Base-by-base conservation (phyloP, 768 basidiomycete genomes). In the Leucosporidium creatinivorum region DNA sequence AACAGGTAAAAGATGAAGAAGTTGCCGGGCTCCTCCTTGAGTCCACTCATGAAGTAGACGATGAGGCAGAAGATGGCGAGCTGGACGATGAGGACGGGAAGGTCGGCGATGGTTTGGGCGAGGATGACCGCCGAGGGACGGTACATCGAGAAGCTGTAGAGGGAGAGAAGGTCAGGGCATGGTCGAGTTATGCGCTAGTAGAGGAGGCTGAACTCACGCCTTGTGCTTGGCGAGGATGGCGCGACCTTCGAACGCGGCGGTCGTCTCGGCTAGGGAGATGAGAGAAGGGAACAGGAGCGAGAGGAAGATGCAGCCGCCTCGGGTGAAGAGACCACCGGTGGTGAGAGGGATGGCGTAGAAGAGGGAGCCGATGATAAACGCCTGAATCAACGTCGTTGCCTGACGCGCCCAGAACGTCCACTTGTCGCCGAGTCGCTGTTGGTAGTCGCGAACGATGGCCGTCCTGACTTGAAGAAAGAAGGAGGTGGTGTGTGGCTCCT, bases 271-370 rank as follows among this genome's bases (percentile, higher is more conserved):
- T 78, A 79, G 79, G 1, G 87, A 87, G 72, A 88, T 85, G 61
- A 89, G 80, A 75, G 84, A 84, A 58, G 69, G 69, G 69, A 74
- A 74, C 73, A 61, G 75, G 39, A 44, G 39, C 39, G 39, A 44
- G 13, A 44, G 39, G 39, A 44, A 44, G 39, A 44, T 26, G 50
- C 21, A 26, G 5, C 50, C 83, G 56, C 89, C 90, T 69, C 91
- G 85, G 28, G 91, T 91, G 79, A 96, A 96, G 0, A 87, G 89
- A 47, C 92, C 92, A 50, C 83, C 82, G 9, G 91, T 87, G 9
- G 80, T 79, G 9, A 83, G 78, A 0, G 83, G 80, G 26, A 85
- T 77, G 19, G 81, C 79, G 62, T 84, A 79, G 80, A 87, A 90
- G 19, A 87, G 82, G 0, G 84, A 85, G 33, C 87, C 87, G 54